Evolutionary conservation across 345 rosid species (phyloP).

Genomic region (Combretum micranthum): DNA sequence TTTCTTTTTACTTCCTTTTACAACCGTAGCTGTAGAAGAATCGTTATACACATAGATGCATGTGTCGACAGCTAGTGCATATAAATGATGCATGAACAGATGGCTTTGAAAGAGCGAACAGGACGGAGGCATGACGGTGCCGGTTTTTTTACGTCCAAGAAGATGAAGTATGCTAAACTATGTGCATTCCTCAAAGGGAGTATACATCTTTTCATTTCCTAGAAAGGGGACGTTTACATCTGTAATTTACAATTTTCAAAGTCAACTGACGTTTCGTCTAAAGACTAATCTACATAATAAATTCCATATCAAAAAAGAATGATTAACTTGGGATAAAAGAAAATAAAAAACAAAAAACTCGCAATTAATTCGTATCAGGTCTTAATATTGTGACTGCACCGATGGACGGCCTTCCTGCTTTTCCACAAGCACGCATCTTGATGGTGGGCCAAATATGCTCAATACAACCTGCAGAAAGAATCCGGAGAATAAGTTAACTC

Average conservation of each 20-base stretch:
- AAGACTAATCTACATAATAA: slow-evolving; percentile 2
- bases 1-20: no score
- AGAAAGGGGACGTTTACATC: not conserved
- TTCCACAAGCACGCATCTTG: slow-evolving; percentile 53
- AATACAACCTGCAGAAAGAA: slow-evolving; percentile 59
- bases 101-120: no score
- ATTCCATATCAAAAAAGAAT: slow-evolving; percentile 7
- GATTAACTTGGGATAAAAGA: not conserved
- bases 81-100: no score
- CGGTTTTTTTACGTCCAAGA: not conserved
- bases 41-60: no score
- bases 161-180: not conserved
- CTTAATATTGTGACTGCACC: slow-evolving; percentile 41
- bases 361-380: not conserved
- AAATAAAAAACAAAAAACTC: not conserved
- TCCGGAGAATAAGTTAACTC: not conserved
- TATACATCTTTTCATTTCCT: slow-evolving; percentile 3
- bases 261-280: slow-evolving; percentile 1
- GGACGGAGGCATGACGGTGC: not conserved
- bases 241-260: slow-evolving; percentile 6
- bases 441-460: slow-evolving; percentile 91
- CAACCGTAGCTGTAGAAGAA: no score
- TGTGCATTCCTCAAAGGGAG: slow-evolving; percentile 1
- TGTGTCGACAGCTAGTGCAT: no score
- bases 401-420: slow-evolving; percentile 66